Conservation (phyloP, 169 alveolate genomes). For the Plasmodium chabaudi region DNA sequence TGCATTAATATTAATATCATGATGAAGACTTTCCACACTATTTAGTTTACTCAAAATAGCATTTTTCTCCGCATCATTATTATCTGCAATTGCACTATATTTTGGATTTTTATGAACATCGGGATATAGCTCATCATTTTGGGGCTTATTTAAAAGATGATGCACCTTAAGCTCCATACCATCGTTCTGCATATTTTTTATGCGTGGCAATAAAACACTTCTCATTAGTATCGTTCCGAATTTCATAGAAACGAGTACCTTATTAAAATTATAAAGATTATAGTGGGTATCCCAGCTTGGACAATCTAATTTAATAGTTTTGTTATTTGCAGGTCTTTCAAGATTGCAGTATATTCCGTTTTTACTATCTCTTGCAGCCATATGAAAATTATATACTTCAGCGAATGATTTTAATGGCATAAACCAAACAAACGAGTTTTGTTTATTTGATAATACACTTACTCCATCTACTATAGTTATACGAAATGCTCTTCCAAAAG, state of each 20-base stretch:
- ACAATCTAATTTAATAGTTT: constrained; percentile 15
- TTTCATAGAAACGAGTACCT: constrained; percentile 7
- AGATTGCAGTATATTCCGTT: constrained; percentile 18
- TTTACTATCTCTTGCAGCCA: constrained; percentile 23
- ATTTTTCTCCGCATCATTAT: no score
- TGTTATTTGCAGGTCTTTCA: constrained; percentile 10
- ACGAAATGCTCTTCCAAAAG: constrained; percentile 48
- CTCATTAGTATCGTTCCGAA: no score
- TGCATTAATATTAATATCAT: no score
- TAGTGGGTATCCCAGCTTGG: constrained; percentile 26
- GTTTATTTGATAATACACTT: constrained; percentile 20
- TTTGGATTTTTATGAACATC: no score
- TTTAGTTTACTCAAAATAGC: no score
- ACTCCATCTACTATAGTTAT: constrained; percentile 39
- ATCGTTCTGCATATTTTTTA: no score
- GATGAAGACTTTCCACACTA: no score
- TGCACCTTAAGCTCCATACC: no score
- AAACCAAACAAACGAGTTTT: constrained; percentile 49
- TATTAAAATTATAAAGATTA: constrained; percentile 6
- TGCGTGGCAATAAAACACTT: no score
- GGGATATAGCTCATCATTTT: no score
- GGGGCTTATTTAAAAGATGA: no score
- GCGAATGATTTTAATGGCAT: constrained; percentile 31
- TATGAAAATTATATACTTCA: constrained; percentile 53
- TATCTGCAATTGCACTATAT: no score